phyloP scores from a whole-genome alignment of 352 stramenopile genomes.

The Phytophthora macrochlamydospora region DNA sequence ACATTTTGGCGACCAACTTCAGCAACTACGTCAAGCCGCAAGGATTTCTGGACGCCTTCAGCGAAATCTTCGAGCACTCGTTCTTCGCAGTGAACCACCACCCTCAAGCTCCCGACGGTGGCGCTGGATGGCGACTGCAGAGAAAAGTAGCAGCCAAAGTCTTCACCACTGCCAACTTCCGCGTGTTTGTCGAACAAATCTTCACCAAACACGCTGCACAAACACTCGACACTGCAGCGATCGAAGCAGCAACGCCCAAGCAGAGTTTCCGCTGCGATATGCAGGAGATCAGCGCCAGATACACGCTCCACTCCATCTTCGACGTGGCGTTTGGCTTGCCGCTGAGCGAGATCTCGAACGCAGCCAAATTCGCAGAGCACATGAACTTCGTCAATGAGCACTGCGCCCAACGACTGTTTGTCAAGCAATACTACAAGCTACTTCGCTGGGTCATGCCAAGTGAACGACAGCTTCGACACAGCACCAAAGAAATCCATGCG shows the following conservation, averaged over 20 bases:
- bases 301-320: constrained; percentile 63
- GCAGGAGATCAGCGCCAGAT: constrained; percentile 53
- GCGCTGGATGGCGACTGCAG: constrained; percentile 71
- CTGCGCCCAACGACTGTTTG: constrained; percentile 58
- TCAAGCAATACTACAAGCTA: constrained; percentile 71
- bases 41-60: constrained; percentile 68
- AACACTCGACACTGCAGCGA: constrained; percentile 16
- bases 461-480: constrained; percentile 44
- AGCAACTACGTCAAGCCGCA: constrained; percentile 79
- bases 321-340: constrained; percentile 62
- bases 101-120: constrained; percentile 50
- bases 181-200: constrained; percentile 47
- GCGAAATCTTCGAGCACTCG: constrained; percentile 69
- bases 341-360: constrained; percentile 36
- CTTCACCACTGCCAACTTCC: constrained; percentile 75
- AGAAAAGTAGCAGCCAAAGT: constrained; percentile 89
- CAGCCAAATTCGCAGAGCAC: constrained; percentile 38
- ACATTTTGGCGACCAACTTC: constrained; percentile 69
- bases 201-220: constrained; percentile 49
- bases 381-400: constrained; percentile 68
- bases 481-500: constrained; percentile 28
- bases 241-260: constrained; percentile 1
- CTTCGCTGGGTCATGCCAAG: constrained; percentile 64
- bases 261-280: constrained; percentile 52
- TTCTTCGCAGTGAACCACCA: constrained; percentile 83